phyloP scores from a whole-genome alignment of 495 filamentous ascomycete genomes.

The Cercophora sp. region DNA sequence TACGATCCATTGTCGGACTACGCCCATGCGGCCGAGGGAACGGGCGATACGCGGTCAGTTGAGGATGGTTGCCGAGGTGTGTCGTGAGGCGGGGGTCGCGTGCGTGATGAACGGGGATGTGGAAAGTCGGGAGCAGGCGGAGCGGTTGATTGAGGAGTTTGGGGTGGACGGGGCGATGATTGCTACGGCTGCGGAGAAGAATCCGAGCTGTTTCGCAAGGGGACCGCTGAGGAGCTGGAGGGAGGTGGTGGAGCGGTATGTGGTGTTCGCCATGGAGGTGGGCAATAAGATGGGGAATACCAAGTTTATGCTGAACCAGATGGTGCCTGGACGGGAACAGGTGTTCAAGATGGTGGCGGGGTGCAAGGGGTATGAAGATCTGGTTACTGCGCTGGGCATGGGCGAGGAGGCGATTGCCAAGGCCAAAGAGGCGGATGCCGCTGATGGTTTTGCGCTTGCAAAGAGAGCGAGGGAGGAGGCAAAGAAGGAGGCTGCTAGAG shows the following conservation, averaged over 20 bases:
- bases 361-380: conserved; percentile 60
- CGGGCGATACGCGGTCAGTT: conserved; percentile 82
- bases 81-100: conserved; percentile 76
- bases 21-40: conserved; percentile 88
- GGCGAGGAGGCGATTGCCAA: conserved; percentile 54
- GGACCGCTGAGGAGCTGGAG: conserved; percentile 69
- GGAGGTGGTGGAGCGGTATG: conserved; percentile 69
- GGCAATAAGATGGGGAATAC: conserved; percentile 89
- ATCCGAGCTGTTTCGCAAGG: conserved; percentile 70
- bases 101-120: conserved; percentile 97
- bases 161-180: conserved; percentile 96
- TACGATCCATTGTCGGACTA: conserved; percentile 93
- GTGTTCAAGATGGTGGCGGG: conserved; percentile 50
- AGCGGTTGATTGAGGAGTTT: conserved; percentile 64
- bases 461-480: conserved; percentile 7
- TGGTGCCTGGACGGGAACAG: conserved; percentile 75
- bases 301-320: conserved; percentile 78
- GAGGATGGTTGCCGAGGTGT: conserved; percentile 71
- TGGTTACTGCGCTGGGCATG: conserved; percentile 55
- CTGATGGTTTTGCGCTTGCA: conserved; percentile 33
- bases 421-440: conserved; percentile 60
- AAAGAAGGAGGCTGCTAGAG: conserved; percentile 14
- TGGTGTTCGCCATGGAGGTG: conserved; percentile 64
- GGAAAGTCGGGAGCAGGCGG: conserved; percentile 59
- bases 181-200: conserved; percentile 82